A percentile compares a stretch with the other conserved stretches of the same genome.
Conservation (phyloP, 75 land plant genomes). For the Pinus albicaulis region DNA sequence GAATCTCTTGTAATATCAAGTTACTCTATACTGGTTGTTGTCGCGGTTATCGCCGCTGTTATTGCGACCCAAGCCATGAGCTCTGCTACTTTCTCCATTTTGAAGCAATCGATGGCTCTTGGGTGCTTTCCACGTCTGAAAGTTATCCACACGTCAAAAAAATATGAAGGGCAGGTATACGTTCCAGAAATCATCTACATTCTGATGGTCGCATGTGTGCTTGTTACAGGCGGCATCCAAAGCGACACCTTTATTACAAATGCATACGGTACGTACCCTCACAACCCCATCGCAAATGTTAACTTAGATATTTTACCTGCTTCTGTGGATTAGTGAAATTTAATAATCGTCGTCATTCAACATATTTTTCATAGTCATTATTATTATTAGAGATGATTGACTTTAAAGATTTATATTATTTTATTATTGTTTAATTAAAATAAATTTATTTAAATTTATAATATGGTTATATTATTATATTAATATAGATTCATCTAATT, state of each 20-base stretch:
- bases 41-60: constrained; percentile 51
- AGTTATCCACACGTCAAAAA: constrained; percentile 56
- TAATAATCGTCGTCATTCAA: too few species aligned
- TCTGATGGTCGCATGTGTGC: constrained; percentile 50
- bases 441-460: too few species aligned
- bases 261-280: constrained; percentile 47
- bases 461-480: too few species aligned
- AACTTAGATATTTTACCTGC: too few species aligned
- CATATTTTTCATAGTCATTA: too few species aligned
- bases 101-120: constrained; percentile 46
- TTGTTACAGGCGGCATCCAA: constrained; percentile 30
- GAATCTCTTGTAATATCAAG: constrained; percentile 11
- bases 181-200: constrained; percentile 55
- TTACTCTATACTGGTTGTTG: constrained; percentile 57
- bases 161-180: constrained; percentile 57
- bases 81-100: constrained; percentile 53
- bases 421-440: too few species aligned
- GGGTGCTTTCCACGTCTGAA: constrained; percentile 58
- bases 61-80: constrained; percentile 77
- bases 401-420: too few species aligned
- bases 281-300: too few species aligned
- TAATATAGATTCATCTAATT: too few species aligned
- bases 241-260: constrained; percentile 46
- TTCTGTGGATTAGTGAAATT: too few species aligned
- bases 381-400: too few species aligned